These are phyloP conservation scores for Austroboletus novae-zelandiae DNA, from an alignment of 1,284 basidiomycete genomes.

Conservation along the genomic window DNA sequence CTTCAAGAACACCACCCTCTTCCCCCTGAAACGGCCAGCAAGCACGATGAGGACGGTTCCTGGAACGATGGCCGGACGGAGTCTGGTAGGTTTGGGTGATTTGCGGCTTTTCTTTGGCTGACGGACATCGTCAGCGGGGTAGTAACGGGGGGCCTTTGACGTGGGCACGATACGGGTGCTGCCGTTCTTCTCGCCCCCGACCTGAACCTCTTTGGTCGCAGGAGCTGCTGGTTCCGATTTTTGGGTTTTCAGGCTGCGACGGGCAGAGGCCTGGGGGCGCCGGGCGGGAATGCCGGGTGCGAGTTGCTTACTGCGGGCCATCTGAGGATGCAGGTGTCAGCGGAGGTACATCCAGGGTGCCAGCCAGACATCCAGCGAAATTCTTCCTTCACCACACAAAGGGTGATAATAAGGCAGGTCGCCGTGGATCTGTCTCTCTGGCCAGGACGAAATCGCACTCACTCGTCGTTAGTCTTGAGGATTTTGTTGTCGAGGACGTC, in stretches of 20 bases:
- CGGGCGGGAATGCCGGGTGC: conserved; percentile 78
- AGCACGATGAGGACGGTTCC: conserved; percentile 96
- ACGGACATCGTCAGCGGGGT: conserved; percentile 94
- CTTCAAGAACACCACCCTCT: conserved; percentile 98
- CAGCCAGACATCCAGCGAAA: conserved; percentile 36
- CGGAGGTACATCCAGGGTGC: conserved; percentile 32
- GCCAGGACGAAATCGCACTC: conserved; percentile 28
- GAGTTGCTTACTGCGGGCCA: conserved; percentile 92
- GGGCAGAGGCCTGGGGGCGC: conserved; percentile 76
- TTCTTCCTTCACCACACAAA: conserved; percentile 1
- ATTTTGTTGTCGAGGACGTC: conserved; percentile 29
- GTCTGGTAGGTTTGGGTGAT: conserved; percentile 69
- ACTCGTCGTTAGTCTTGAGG: conserved; percentile 42
- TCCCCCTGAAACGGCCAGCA: conserved; percentile 97
- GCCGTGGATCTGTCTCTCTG: neutral
- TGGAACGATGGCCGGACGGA: conserved; percentile 89
- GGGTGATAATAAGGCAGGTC: neutral
- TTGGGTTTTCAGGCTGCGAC: conserved; percentile 82
- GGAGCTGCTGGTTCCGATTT: conserved; percentile 64
- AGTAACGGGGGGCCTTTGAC: conserved; percentile 90
- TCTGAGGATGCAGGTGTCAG: conserved; percentile 47
- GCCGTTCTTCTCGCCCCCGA: conserved; percentile 93
- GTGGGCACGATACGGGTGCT: conserved; percentile 84
- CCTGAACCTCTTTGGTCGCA: conserved; percentile 74
- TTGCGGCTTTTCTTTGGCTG: conserved; percentile 93